phyloP scores from a whole-genome alignment of 2,329 filamentous ascomycete genomes.

The Aspergillus quadricinctus region DNA sequence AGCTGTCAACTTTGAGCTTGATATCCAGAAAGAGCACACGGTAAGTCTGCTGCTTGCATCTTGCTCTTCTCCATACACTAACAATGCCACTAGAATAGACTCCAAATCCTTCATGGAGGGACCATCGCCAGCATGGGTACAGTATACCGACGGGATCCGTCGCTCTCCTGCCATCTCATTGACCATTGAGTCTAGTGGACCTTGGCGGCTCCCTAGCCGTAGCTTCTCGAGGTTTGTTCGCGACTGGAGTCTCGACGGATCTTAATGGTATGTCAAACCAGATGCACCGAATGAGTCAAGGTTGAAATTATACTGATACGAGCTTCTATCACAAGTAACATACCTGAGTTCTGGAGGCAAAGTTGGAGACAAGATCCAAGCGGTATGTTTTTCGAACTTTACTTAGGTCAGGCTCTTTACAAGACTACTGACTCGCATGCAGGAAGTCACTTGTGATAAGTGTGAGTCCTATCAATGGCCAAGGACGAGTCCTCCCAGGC shows the following conservation, averaged over 20 bases:
- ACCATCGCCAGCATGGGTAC: slow-evolving; percentile 60
- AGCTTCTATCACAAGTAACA: slow-evolving; percentile 45
- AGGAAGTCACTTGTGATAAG: slow-evolving; percentile 62
- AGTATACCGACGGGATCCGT: slow-evolving; percentile 3
- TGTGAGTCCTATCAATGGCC: slow-evolving; percentile 40
- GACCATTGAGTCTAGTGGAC: slow-evolving; percentile 45
- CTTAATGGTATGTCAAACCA: slow-evolving; percentile 47
- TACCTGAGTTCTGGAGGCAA: slow-evolving; percentile 62
- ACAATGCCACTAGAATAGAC: slow-evolving; percentile 49
- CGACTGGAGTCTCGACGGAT: slow-evolving; percentile 64
- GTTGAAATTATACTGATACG: slow-evolving; percentile 1
- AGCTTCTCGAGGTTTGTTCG: slow-evolving; percentile 60
- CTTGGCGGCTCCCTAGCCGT: slow-evolving; percentile 63
- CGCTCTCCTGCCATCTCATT: background rate
- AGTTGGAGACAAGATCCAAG: slow-evolving; percentile 56
- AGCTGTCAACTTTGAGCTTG: slow-evolving; percentile 60
- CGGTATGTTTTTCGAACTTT: slow-evolving; percentile 33
- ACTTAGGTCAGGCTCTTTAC: background rate
- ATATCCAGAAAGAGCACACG: slow-evolving; percentile 62
- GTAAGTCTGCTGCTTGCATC: slow-evolving; percentile 34
- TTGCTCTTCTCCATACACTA: background rate
- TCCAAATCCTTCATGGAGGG: slow-evolving; percentile 63
- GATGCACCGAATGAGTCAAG: background rate
- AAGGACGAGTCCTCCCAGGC: background rate
- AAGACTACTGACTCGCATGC: slow-evolving; percentile 13